These are phyloP conservation scores for Paramecium primaurelia DNA, from an alignment of 73 alveolate species.

Conservation along the genomic window DNA sequence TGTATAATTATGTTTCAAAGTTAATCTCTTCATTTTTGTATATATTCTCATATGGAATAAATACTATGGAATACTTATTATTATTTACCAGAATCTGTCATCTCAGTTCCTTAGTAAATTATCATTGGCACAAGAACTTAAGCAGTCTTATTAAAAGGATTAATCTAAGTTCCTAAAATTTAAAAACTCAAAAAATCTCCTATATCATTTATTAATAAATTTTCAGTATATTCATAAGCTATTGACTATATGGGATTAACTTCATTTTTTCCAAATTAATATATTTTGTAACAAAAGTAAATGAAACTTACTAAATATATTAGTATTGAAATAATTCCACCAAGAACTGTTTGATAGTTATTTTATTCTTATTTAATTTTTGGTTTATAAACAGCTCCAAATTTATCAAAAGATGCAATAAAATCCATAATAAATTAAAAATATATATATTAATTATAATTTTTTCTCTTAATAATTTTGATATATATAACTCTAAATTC, in stretches of 20 bases:
- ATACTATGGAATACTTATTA: not conserved
- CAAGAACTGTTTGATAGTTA: not conserved
- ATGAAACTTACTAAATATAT: not conserved
- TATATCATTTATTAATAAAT: not conserved
- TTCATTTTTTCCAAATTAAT: not conserved
- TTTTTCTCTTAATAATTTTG: not conserved
- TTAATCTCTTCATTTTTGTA: not conserved
- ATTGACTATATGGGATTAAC: not conserved
- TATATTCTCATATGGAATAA: not conserved
- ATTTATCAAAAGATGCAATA: constrained; percentile 12
- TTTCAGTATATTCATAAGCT: not conserved
- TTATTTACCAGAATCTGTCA: not conserved
- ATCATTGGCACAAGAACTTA: not conserved
- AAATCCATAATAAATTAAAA: not conserved
- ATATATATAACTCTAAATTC: not conserved
- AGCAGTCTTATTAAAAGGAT: not conserved
- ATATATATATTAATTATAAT: not conserved
- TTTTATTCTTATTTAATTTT: not conserved
- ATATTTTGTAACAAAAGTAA: not conserved
- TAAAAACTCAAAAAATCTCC: not conserved
- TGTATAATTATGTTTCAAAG: not conserved
- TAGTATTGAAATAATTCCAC: not conserved
- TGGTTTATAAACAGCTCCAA: not conserved
- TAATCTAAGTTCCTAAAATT: not conserved
- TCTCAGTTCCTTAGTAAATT: not conserved